Evolutionary conservation across 163 green algal species (phyloP).

Genomic region (Smithsoniella earleae): DNA sequence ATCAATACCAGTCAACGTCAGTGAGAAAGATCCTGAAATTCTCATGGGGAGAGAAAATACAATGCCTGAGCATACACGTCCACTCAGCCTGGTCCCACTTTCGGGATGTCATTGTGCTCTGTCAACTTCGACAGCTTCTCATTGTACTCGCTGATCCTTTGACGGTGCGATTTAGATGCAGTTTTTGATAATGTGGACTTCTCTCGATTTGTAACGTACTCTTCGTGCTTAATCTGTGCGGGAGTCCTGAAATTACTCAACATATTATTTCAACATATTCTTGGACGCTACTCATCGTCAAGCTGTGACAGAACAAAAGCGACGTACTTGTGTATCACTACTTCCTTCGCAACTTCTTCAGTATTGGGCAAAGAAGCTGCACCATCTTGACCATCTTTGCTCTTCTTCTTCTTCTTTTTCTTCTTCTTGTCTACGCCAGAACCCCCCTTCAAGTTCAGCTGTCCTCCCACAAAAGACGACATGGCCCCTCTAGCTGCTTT

Average conservation of each 20-base stretch:
- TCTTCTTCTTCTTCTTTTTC: constrained; percentile 16
- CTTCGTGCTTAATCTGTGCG: neutral
- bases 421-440: neutral
- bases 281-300: neutral
- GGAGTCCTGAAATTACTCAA: neutral
- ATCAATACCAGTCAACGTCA: too few species aligned
- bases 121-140: constrained; percentile 26
- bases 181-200: neutral
- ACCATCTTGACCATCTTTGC: constrained; percentile 11
- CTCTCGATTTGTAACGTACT: constrained; percentile 15
- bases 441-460: neutral
- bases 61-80: too few species aligned
- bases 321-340: neutral
- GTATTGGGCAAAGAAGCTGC: neutral
- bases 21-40: too few species aligned
- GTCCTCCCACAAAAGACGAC: constrained; percentile 4
- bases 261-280: neutral
- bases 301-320: neutral
- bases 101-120: constrained; percentile 28
- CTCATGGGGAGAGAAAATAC: too few species aligned
- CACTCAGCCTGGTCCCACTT: constrained; percentile 22
- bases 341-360: neutral
- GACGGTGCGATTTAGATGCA: neutral
- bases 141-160: constrained; percentile 21
- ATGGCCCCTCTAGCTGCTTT: too few species aligned